Percentiles rank a stretch among this genome's conserved stretches.
Evolutionary conservation across 2,329 filamentous ascomycete genomes (phyloP).

Genomic region (Pseudogymnoascus sp.): DNA sequence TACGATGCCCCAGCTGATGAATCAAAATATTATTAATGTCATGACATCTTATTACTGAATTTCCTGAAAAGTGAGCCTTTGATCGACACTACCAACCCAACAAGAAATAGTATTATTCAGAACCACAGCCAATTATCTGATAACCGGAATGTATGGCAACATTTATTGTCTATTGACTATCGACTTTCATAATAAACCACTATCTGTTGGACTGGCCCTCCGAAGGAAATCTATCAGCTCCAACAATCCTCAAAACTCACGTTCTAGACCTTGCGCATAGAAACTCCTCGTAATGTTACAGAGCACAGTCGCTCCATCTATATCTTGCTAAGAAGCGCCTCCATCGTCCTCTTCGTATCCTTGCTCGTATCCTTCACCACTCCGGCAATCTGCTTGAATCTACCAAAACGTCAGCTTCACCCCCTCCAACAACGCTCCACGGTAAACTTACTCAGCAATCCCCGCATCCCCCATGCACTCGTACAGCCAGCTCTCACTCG

Average conservation of each 20-base stretch:
- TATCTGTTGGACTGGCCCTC: background rate
- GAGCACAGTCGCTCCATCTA: slow-evolving; percentile 37
- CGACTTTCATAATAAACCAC: background rate
- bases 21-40: background rate
- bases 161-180: background rate
- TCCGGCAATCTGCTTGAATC: slow-evolving; percentile 63
- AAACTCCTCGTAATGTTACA: background rate
- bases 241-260: background rate
- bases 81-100: background rate
- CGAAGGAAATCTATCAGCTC: background rate
- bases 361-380: slow-evolving; percentile 70
- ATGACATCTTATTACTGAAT: background rate
- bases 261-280: background rate
- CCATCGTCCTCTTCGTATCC: slow-evolving; percentile 62
- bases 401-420: slow-evolving; percentile 17
- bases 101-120: background rate
- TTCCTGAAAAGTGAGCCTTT: background rate
- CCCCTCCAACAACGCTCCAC: slow-evolving; percentile 2
- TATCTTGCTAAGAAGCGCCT: slow-evolving; percentile 57
- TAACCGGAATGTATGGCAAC: background rate
- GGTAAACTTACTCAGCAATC: slow-evolving; percentile 42
- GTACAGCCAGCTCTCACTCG: slow-evolving; percentile 83
- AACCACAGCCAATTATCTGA: background rate
- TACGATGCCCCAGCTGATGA: background rate
- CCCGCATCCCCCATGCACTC: slow-evolving; percentile 79